Conservation (phyloP, 768 basidiomycete species). For the Hygrocybe punicea region DNA sequence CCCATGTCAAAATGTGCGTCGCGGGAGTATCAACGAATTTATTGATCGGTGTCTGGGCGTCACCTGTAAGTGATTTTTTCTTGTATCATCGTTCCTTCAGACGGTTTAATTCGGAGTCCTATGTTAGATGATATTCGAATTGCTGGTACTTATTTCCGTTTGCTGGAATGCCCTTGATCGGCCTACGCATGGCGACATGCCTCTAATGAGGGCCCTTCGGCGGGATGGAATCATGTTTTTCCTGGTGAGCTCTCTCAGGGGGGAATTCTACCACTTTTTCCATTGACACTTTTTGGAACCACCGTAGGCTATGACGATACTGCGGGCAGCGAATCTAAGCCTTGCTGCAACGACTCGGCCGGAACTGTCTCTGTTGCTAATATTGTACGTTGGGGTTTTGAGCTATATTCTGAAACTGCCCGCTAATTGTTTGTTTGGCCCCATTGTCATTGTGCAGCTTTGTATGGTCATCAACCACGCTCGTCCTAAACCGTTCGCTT, state of each 20-base stretch:
- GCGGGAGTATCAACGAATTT: constrained; percentile 15
- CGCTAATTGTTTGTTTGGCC: too few relatives aligned
- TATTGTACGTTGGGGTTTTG: constrained; percentile 25
- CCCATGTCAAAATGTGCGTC: constrained; percentile 25
- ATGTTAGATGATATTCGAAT: constrained; percentile 34
- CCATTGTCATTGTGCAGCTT: constrained; percentile 24
- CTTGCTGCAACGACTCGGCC: constrained; percentile 20
- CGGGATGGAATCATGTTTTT: constrained; percentile 38
- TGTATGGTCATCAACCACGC: constrained; percentile 35
- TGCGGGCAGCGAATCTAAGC: constrained; percentile 27
- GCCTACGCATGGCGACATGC: constrained; percentile 26
- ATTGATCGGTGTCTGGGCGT: constrained; percentile 29
- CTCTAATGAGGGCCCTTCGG: constrained; percentile 29
- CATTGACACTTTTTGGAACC: background rate
- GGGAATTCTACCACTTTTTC: too few relatives aligned
- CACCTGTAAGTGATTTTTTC: constrained; percentile 26
- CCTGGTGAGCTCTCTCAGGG: constrained; percentile 24
- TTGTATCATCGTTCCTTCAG: background rate
- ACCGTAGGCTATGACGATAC: constrained; percentile 20
- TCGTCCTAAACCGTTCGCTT: constrained; percentile 33
- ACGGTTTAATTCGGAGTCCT: background rate
- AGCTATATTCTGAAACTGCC: background rate
- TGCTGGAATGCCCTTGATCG: constrained; percentile 35
- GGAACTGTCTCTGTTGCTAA: constrained; percentile 23
- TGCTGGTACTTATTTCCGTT: constrained; percentile 30